phyloP scores from a whole-genome alignment of 768 basidiomycete genomes.

The Pluteus cervinus region DNA sequence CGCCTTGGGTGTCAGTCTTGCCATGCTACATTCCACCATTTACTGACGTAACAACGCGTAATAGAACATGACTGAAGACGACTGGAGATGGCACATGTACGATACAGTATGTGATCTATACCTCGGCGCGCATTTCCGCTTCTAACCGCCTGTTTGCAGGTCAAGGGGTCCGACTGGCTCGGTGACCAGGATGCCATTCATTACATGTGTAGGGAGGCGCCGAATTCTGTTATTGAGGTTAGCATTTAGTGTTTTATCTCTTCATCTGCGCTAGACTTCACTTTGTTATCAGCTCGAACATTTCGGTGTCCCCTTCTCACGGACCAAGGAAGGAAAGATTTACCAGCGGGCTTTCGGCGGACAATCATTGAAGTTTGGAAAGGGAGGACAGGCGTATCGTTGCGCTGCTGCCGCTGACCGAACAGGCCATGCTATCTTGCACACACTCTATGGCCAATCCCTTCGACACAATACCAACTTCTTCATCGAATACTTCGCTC shows the following conservation, averaged over 20 bases:
- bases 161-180: constrained; percentile 99
- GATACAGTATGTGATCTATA: constrained; percentile 60
- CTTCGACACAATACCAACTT: constrained; percentile 99
- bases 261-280: neutral
- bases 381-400: constrained; percentile 98
- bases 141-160: constrained; percentile 38
- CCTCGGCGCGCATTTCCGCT: constrained; percentile 1
- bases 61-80: constrained; percentile 98
- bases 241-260: constrained; percentile 7
- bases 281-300: constrained; percentile 77
- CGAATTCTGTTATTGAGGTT: constrained; percentile 88
- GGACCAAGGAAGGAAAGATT: constrained; percentile 98
- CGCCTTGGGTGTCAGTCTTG: constrained; percentile 73
- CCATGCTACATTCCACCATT: constrained; percentile 5
- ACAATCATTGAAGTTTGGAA: constrained; percentile 93
- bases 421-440: constrained; percentile 96
- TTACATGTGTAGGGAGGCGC: constrained; percentile 99
- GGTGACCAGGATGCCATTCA: constrained; percentile 99
- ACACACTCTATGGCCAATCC: constrained; percentile 99
- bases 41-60: constrained; percentile 4
- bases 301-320: constrained; percentile 97
- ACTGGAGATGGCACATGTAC: constrained; percentile 99
- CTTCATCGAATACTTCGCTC: constrained; percentile 99
- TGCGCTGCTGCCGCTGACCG: constrained; percentile 98
- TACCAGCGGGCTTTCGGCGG: constrained; percentile 99